Base-by-base conservation (phyloP, 176 grass and related monocot species). In the Typha latifolia region DNA sequence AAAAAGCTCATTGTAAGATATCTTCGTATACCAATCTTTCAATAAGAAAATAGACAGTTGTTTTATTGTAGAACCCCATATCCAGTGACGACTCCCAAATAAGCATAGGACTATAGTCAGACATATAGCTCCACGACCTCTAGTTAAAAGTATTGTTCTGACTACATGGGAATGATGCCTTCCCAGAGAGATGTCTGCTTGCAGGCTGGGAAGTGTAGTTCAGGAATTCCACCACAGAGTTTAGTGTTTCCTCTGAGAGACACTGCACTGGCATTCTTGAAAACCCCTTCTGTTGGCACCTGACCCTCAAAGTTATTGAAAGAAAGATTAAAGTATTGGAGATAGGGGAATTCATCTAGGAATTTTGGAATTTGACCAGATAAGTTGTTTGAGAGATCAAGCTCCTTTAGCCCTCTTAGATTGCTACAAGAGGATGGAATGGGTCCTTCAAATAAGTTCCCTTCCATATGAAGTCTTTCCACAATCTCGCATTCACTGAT, bases 241-340 rank as follows among this genome's bases (percentile, higher is more conserved):
- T 63, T 63, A 8, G 51, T 48, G 14, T 80, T 80, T 51, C 63
- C 64, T 73, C 53, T 63, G 12, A 80, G 48, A 62, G 63, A 66
- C 6, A 51, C 3, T 23, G 62, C 72, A 24, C 12, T 61, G 4
- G 15, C 31, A 68, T 77, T 68, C 15, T 47, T 77, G 24, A 77
- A 77, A 61, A 67, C 14, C 1, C 74, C 74, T 77, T 66, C 15
- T 21, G 20, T 12, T 20, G 87, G 87, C 12, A 86, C 56, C 3
- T 72, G n/a, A 1, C 82, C 87, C 27, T 83, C 57, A 27, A 90
- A 83, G 21, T 74, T 14, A 53, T 86, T 90, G 66, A 82, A 86
- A 32, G 87, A 83, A 23, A 85, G 27, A 48, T 88, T 84, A 59
- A 88, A 62, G 56, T 1, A 18, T 70, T 12, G 0, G 4, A 82